Percentiles rank a stretch among this genome's conserved stretches.
phyloP scores from a whole-genome alignment of 495 filamentous ascomycete genomes.

The Penicillium waksmanii region DNA sequence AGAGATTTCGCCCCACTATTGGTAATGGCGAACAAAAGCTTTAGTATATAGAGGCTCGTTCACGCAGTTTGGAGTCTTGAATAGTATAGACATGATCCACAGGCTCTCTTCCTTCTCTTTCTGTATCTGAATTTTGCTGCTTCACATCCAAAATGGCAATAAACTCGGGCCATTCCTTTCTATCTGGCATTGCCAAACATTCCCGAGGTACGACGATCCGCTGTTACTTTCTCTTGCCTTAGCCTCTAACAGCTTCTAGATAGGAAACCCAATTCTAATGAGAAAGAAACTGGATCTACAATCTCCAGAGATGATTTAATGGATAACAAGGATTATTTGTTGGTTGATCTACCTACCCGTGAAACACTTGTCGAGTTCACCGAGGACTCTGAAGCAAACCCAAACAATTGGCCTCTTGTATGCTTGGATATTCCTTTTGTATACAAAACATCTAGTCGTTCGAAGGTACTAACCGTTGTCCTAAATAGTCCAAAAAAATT shows the following conservation, averaged over 20 bases:
- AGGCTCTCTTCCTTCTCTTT: conserved; percentile 6
- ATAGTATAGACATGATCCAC: conserved; percentile 9
- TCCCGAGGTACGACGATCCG: conserved; percentile 19
- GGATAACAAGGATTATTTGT: conserved; percentile 22
- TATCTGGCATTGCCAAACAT: conserved; percentile 12
- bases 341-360: conserved; percentile 28
- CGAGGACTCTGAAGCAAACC: conserved; percentile 30
- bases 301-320: conserved; percentile 4
- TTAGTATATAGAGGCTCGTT: conserved; percentile 22
- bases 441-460: not conserved
- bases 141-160: conserved; percentile 13
- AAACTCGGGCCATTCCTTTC: conserved; percentile 9
- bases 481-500: conserved; percentile 55
- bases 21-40: conserved; percentile 4
- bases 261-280: conserved; percentile 9
- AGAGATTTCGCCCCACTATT: conserved; percentile 19
- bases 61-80: not conserved
- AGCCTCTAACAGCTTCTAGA: conserved; percentile 21
- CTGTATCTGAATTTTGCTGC: not conserved
- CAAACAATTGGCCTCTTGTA: conserved; percentile 40
- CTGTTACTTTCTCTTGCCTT: not conserved
- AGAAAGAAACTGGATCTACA: conserved; percentile 14
- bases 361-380: conserved; percentile 37
- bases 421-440: conserved; percentile 5
- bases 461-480: conserved; percentile 8